A percentile compares a stretch with the other conserved stretches of the same genome.
Conservation (phyloP, 495 filamentous ascomycete genomes). For the Aspergillus olivimuriae region DNA sequence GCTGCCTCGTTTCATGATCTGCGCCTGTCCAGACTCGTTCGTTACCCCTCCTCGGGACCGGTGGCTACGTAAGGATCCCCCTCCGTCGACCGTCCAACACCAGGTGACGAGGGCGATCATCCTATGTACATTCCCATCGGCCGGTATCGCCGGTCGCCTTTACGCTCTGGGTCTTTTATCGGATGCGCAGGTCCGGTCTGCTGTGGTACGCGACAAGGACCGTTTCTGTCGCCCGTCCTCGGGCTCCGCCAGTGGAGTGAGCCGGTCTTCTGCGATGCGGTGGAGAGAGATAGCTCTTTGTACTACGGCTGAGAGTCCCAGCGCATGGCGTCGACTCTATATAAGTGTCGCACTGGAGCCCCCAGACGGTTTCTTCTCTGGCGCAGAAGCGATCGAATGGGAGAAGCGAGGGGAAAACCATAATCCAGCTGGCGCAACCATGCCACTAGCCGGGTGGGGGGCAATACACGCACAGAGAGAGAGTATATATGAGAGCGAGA, state of each 20-base stretch:
- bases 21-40: constrained; percentile 21
- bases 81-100: constrained; percentile 10
- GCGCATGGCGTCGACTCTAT: no score
- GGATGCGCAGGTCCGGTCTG: background rate
- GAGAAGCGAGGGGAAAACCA: constrained; percentile 1
- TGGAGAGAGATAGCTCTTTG: no score
- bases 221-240: no score
- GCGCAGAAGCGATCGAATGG: background rate
- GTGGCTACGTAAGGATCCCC: constrained; percentile 18
- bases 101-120: constrained; percentile 6
- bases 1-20: constrained; percentile 25
- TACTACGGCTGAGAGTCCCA: no score
- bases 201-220: background rate
- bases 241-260: no score
- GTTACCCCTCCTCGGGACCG: constrained; percentile 21
- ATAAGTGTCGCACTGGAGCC: background rate
- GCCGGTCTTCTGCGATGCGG: no score
- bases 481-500: no score
- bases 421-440: constrained; percentile 14
- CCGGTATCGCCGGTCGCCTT: background rate
- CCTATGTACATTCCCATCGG: constrained; percentile 2
- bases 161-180: background rate
- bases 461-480: background rate
- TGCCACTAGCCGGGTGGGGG: constrained; percentile 18
- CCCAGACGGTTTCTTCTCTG: background rate